These are phyloP conservation scores for Fusarium sp. DNA, from an alignment of 2,329 filamentous ascomycete species.

Conservation along the genomic window DNA sequence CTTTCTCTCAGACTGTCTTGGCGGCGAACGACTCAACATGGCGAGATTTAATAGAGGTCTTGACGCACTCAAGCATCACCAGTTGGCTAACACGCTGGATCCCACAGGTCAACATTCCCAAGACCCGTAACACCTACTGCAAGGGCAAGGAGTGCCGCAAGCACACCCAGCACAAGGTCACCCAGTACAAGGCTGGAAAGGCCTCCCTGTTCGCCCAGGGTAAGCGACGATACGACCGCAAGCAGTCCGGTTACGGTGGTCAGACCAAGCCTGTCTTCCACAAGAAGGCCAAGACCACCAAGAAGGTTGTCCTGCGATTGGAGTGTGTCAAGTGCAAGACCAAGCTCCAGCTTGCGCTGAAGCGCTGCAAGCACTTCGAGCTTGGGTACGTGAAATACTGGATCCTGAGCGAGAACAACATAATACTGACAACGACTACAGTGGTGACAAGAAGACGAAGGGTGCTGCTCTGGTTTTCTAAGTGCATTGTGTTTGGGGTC, in stretches of 20 bases:
- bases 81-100: slow-evolving; percentile 50
- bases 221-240: slow-evolving; percentile 99
- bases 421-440: slow-evolving; percentile 64
- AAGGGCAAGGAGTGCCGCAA: slow-evolving; percentile 95
- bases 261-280: slow-evolving; percentile 99
- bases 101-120: slow-evolving; percentile 93
- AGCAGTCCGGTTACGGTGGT: slow-evolving; percentile 99
- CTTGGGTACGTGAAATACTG: slow-evolving; percentile 78
- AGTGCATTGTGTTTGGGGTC: slow-evolving; percentile 65
- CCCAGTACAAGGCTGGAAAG: slow-evolving; percentile 98
- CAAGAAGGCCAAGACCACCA: slow-evolving; percentile 99
- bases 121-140: slow-evolving; percentile 98
- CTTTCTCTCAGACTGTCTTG: slow-evolving; percentile 41
- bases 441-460: slow-evolving; percentile 99
- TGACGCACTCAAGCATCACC: slow-evolving; percentile 24
- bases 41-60: slow-evolving; percentile 24
- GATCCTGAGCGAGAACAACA: not conserved
- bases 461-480: slow-evolving; percentile 99
- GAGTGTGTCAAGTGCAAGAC: slow-evolving; percentile 99
- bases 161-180: slow-evolving; percentile 93
- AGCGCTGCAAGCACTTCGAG: slow-evolving; percentile 99
- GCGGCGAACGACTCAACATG: slow-evolving; percentile 23
- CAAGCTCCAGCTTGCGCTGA: slow-evolving; percentile 96
- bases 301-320: slow-evolving; percentile 99
- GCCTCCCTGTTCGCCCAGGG: slow-evolving; percentile 96